A percentile compares a stretch with the other conserved stretches of the same genome.
Evolutionary conservation across 441 rosid species (phyloP).

Genomic region (Erysimum cheiri): DNA sequence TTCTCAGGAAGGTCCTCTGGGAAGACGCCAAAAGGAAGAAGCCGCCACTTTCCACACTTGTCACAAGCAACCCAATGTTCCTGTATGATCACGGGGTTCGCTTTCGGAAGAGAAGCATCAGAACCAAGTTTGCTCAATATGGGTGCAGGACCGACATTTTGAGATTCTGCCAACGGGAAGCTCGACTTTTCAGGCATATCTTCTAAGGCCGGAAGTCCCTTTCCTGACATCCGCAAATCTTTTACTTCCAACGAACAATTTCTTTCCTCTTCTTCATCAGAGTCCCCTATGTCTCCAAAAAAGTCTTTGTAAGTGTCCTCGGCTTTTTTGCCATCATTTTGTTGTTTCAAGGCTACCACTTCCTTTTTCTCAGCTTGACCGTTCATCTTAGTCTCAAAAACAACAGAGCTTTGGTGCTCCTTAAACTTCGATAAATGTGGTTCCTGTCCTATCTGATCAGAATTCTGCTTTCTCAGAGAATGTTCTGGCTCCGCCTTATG

Average conservation of each 20-base stretch:
- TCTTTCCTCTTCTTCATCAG: conserved; percentile 65
- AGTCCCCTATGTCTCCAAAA: conserved; percentile 78
- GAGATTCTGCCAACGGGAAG: conserved; percentile 46
- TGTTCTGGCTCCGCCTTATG: conserved; percentile 50
- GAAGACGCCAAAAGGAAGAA: conserved; percentile 77
- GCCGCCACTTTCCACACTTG: conserved; percentile 93
- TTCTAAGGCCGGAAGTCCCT: conserved; percentile 41
- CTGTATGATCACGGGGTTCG: conserved; percentile 62
- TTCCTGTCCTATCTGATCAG: conserved; percentile 57
- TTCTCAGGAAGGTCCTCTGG: conserved; percentile 81
- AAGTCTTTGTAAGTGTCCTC: conserved; percentile 75
- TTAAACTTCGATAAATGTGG: conserved; percentile 53
- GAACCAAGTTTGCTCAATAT: conserved; percentile 43
- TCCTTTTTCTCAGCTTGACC: conserved; percentile 55
- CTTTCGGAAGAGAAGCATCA: conserved; percentile 55
- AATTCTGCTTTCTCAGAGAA: conserved; percentile 53
- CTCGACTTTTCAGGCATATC: conserved; percentile 53
- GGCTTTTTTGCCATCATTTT: conserved; percentile 53
- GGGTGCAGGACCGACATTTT: conserved; percentile 47
- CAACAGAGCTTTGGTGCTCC: conserved; percentile 50
- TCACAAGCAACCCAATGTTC: conserved; percentile 97
- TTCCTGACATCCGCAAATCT: conserved; percentile 52
- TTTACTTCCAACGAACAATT: conserved; percentile 49
- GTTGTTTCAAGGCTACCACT: conserved; percentile 52
- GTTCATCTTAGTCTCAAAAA: conserved; percentile 59